Evolutionary conservation across 331 rosid genomes (phyloP), one percentile per base, ranked within the genome.

Genomic region (Malus hybrid): DNA sequence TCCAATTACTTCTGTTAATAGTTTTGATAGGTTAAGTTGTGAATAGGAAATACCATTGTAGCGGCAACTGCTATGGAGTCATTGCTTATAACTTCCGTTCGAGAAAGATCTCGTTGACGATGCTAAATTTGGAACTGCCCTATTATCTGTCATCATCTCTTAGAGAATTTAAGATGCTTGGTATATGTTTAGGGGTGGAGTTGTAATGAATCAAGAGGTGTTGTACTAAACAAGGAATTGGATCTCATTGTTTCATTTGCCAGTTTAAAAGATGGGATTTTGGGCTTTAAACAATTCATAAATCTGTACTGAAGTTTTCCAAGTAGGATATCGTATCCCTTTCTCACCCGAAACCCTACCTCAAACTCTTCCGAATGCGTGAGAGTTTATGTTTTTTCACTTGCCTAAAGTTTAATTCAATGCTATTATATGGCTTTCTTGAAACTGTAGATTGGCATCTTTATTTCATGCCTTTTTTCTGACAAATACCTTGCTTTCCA

Each of bases 401-500:
- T 13, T 19, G 70, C 65, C 32, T 63, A 48, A 46, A 74, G 78
- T 46, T 24, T 46, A 27, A 56, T 63, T 44, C 33, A 6, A 63
- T 64, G 50, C 34, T n/a, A 63, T 63, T 28, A 29, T 56, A 48
- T 74, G 12, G 63, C 24, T 74, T 74, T 31, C 70, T 74, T 63
- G 78, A 13, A 63, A 65, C 70, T 74, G 63, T 74, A 48, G 78
- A 63, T 71, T 70, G 65, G 65, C 71, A 42, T 70, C 48, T 71
- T 70, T 63, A 48, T 34, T 6, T 12, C 52, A 2, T 6, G 27
- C 44, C 77, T 44, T 61, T 7, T 42, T 73, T 20, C 20, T 60
- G 69, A 59, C 24, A 73, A 65, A 60, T 73, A 73, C 77, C 77
- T 63, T 74, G 78, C 70, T 74, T 74, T 48, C 55, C 50, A 29